Evolutionary conservation across 306 rosid species (phyloP).

Genomic region (Cucurbita pepo): DNA sequence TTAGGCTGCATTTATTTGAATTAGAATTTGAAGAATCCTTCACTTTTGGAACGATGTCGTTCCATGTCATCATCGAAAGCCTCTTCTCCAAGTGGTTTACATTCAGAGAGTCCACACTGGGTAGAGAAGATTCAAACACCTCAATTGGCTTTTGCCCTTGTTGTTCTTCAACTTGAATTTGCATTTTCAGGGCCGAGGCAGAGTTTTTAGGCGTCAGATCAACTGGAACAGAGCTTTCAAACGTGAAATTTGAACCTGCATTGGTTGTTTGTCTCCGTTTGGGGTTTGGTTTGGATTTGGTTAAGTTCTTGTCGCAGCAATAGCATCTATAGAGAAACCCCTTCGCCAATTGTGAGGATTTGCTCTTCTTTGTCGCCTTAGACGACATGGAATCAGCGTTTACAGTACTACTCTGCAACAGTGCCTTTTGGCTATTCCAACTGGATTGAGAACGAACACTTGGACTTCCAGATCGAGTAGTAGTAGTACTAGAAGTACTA

Average conservation of each 20-base stretch:
- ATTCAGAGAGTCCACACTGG: constrained; percentile 32
- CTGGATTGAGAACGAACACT: constrained; percentile 66
- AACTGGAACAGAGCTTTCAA: constrained; percentile 5
- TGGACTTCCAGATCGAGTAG: constrained; percentile 4
- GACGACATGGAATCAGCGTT: constrained; percentile 19
- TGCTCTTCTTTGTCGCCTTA: neutral
- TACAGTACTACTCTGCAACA: constrained; percentile 16
- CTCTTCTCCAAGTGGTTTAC: constrained; percentile 27
- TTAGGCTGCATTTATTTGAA: constrained; percentile 4
- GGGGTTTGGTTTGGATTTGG: neutral
- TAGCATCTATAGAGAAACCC: constrained; percentile 38
- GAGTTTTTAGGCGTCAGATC: neutral
- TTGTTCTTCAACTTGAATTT: constrained; percentile 3
- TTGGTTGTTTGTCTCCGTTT: neutral
- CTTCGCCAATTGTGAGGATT: neutral
- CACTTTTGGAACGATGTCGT: neutral
- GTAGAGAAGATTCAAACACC: constrained; percentile 43
- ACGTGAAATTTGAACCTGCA: constrained; percentile 6
- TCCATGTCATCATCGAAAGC: constrained; percentile 14
- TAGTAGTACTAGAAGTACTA: constrained; percentile 1
- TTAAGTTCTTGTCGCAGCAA: constrained; percentile 56
- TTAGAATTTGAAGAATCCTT: constrained; percentile 20
- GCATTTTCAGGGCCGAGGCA: constrained; percentile 8
- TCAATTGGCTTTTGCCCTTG: constrained; percentile 43
- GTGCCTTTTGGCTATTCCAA: constrained; percentile 59